Base-by-base conservation (phyloP, 2,329 filamentous ascomycete genomes). In the Fusarium sp. region DNA sequence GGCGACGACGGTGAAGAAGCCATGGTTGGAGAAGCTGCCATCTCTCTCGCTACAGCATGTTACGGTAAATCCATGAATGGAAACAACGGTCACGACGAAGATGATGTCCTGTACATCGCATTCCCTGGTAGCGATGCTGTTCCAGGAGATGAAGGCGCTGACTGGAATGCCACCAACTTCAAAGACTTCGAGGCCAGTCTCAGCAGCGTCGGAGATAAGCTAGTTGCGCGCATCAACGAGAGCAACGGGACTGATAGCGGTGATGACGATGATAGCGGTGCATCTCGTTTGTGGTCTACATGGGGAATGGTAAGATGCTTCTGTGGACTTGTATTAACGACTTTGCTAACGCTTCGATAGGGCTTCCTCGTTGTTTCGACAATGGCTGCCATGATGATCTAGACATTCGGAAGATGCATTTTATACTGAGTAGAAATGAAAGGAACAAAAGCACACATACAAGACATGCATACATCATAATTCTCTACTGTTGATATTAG, bases 61-160 rank as follows among this genome's bases (percentile, higher is more conserved):
- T 90, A 83, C 72, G 86, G 86, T 4, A 77, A 79, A 8, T 73
- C 74, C 2, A 78, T 91, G 33, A 86, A 78, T 37, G 89, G 88
- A 4, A 78, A 89, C 73, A 80, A 77, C 55, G 88, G 89, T 2
- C 84, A 90, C 74, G 81, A 82, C 40, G 76, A 80, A 16, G 82
- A 86, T 34, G 87, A 91, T 74, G 86, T 91, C 0, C 76, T 91
- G 36, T 91, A 86, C 75, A 81, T 91, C 49, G 89, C 86, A 0
- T 91, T 91, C 72, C 80, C 80, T 0, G 88, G 88, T 3, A 57
- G 76, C 0, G 82, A 85, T 8, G 87, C 89, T 1, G 85, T 89
- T 1, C 87, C 87, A 0, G 88, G 87, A 2, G 76, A 80, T 13
- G 74, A 77, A 3, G 82, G 81, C 20, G 88, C 88, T 0, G 78